Evolutionary conservation across 176 grass and related monocot species (phyloP).

Genomic region (Zoysia japonica): DNA sequence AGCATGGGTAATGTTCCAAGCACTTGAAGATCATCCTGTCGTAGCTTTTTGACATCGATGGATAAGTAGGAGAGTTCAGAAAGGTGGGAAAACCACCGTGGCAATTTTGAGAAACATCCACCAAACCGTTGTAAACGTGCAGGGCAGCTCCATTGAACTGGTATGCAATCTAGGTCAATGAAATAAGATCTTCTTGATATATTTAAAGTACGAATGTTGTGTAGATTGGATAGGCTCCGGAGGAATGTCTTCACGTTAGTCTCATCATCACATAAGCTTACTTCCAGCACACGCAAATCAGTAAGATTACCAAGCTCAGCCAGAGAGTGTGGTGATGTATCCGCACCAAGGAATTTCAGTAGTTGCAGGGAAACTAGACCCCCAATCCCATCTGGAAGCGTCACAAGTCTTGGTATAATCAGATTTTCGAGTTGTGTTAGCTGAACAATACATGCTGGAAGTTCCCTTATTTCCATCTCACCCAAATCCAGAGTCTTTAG

Average conservation of each 20-base stretch:
- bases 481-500: not conserved
- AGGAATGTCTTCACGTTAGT: too few species aligned
- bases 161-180: not conserved
- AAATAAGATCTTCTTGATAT: too few species aligned
- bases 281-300: too few species aligned
- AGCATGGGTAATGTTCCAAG: not conserved
- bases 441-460: not conserved
- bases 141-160: not conserved
- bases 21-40: not conserved
- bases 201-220: too few species aligned
- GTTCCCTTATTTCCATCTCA: fast-evolving
- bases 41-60: not conserved
- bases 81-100: not conserved
- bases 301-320: not conserved
- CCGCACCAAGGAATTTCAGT: too few species aligned
- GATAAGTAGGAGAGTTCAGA: not conserved
- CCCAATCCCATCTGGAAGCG: not conserved
- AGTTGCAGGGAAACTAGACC: too few species aligned
- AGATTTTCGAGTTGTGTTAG: not conserved
- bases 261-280: not conserved
- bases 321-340: not conserved
- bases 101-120: not conserved
- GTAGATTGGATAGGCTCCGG: too few species aligned
- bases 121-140: fast-evolving
- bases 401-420: not conserved